These are phyloP conservation scores for Capsicum chinense DNA, from an alignment of 257 asterid species.

Conservation along the genomic window DNA sequence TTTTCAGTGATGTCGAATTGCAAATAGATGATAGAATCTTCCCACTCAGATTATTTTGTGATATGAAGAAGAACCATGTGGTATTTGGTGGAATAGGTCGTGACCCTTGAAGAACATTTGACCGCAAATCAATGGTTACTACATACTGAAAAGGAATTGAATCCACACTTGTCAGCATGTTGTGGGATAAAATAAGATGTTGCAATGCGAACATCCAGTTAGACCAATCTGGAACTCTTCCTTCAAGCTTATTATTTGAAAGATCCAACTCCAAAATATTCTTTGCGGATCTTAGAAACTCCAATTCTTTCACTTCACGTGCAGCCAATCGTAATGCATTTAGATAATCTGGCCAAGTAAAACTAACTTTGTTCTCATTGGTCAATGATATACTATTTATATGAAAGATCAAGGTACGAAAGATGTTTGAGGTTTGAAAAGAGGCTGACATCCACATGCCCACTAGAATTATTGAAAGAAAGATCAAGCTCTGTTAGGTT, in stretches of 20 bases:
- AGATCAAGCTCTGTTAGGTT: no score
- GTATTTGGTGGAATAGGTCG: background rate
- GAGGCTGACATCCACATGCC: no score
- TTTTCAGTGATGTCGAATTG: background rate
- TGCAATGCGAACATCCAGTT: background rate
- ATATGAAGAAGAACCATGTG: background rate
- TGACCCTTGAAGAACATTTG: background rate
- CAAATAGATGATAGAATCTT: constrained; percentile 28
- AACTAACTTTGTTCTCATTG: no score
- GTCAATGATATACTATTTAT: no score
- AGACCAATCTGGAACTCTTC: background rate
- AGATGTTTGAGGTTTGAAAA: no score
- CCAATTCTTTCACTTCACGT: no score
- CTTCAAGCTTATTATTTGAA: background rate
- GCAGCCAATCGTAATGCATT: no score
- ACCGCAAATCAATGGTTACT: background rate
- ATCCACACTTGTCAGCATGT: background rate
- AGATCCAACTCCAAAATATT: background rate
- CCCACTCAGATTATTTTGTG: no score
- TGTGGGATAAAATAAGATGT: fast-evolving
- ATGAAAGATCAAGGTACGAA: no score
- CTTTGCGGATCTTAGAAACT: no score
- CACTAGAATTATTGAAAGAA: no score
- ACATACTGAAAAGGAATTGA: background rate
- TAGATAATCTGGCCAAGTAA: no score